Percentiles rank a stretch among this genome's conserved stretches.
Evolutionary conservation across 441 rosid species (phyloP).

Genomic region (Syzygium malaccense): DNA sequence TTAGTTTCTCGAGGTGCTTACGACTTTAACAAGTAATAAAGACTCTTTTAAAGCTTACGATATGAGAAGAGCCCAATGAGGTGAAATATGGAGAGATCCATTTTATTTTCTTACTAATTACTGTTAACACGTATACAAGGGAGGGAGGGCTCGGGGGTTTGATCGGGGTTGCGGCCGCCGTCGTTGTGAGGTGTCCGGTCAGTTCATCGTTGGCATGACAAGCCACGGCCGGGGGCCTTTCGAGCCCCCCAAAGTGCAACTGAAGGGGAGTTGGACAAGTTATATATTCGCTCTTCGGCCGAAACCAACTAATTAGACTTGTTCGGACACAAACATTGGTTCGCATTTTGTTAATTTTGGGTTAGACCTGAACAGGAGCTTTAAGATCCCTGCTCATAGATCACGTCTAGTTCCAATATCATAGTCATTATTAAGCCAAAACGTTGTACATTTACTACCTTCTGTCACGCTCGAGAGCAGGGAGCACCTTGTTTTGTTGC

Average conservation of each 20-base stretch:
- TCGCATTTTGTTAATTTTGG: not conserved
- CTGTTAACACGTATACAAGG: not conserved
- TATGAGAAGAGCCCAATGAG: not conserved
- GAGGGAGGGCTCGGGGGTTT: not conserved
- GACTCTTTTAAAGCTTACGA: not conserved
- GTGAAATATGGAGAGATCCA: not conserved
- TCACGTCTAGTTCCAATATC: not conserved
- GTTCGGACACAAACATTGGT: not conserved
- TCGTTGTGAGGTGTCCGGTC: not conserved
- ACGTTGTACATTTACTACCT: not conserved
- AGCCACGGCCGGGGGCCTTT: not conserved
- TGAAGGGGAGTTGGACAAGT: not conserved
- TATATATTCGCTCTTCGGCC: not conserved
- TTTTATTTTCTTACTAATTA: not conserved
- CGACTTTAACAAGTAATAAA: not conserved
- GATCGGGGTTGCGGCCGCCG: not conserved
- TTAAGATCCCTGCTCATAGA: not conserved
- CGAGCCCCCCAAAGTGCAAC: not conserved
- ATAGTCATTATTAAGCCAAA: not conserved
- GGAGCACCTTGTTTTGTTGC: not conserved
- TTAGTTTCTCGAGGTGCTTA: not conserved
- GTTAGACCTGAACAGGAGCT: not conserved
- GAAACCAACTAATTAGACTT: not conserved
- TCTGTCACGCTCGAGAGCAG: not conserved
- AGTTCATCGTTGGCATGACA: not conserved